A percentile compares a stretch with the other conserved stretches of the same genome.
These are phyloP conservation scores for Fusarium verrucosum DNA, from an alignment of 2,329 filamentous ascomycete species.

Conservation along the genomic window DNA sequence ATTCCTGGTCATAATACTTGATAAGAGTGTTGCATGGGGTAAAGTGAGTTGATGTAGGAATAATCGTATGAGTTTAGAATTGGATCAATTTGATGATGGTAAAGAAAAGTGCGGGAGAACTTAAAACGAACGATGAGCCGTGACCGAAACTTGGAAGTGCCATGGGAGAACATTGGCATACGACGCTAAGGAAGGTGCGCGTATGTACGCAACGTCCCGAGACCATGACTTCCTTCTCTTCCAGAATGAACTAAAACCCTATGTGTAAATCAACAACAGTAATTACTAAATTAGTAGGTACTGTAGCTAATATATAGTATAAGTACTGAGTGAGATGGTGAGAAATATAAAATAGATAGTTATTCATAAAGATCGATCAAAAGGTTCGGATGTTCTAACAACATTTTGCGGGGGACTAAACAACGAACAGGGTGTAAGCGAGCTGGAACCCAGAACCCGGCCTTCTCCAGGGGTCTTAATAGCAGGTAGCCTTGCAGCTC, in stretches of 20 bases:
- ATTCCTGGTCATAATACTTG: constrained; percentile 7
- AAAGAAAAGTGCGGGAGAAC: not conserved
- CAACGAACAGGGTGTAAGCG: constrained; percentile 3
- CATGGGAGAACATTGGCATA: constrained; percentile 7
- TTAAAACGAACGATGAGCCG: not conserved
- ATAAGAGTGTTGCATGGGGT: not conserved
- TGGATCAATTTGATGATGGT: constrained; percentile 11
- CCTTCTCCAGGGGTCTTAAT: constrained; percentile 13
- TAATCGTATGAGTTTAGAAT: not conserved
- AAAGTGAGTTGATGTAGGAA: not conserved
- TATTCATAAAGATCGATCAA: not conserved
- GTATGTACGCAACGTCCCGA: constrained; percentile 13
- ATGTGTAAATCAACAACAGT: not conserved
- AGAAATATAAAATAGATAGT: not conserved
- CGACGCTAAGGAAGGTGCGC: constrained; percentile 28
- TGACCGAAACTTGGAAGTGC: constrained; percentile 18
- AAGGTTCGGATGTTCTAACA: not conserved
- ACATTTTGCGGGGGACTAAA: constrained; percentile 7
- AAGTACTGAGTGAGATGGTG: rapidly evolving
- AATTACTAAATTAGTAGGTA: rapidly evolving
- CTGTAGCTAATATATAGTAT: too few relatives aligned
- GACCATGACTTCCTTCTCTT: not conserved
- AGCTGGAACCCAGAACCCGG: constrained; percentile 5
- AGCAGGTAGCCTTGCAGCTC: constrained; percentile 26
- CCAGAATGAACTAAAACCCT: not conserved